Evolutionary conservation across 768 basidiomycete species (phyloP).

Genomic region (Lactarius indigo): DNA sequence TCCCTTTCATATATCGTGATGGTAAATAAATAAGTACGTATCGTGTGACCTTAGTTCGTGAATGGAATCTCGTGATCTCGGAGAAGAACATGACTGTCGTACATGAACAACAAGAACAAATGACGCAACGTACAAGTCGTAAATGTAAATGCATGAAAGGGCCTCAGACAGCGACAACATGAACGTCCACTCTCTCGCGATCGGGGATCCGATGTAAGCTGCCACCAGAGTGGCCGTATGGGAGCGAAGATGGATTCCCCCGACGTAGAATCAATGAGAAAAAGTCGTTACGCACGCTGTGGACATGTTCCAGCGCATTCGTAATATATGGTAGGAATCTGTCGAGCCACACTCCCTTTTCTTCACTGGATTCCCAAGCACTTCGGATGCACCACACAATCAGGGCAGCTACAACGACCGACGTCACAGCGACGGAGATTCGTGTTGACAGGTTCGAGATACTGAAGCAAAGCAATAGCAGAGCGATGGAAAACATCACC

Average conservation of each 20-base stretch:
- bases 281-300: background rate
- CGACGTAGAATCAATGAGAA: background rate
- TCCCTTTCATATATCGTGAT: background rate
- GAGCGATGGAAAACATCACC: constrained; percentile 16
- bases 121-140: background rate
- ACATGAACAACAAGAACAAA: background rate
- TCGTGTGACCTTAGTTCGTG: background rate
- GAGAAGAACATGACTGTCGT: background rate
- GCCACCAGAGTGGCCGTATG: no score
- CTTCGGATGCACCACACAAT: constrained; percentile 8
- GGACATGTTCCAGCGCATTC: no score
- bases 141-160: background rate
- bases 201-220: background rate
- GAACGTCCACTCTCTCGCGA: background rate
- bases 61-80: background rate
- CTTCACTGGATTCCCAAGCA: background rate
- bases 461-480: constrained; percentile 17
- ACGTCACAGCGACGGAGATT: background rate
- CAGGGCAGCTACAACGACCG: background rate
- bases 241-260: background rate
- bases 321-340: background rate
- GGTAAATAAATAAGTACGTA: background rate
- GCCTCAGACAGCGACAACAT: background rate
- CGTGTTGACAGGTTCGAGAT: constrained; percentile 14
- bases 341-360: background rate